Evolutionary conservation across 176 grass and related monocot species (phyloP), one percentile per base, ranked within the genome.

Genomic region (Cenchrus americanus): DNA sequence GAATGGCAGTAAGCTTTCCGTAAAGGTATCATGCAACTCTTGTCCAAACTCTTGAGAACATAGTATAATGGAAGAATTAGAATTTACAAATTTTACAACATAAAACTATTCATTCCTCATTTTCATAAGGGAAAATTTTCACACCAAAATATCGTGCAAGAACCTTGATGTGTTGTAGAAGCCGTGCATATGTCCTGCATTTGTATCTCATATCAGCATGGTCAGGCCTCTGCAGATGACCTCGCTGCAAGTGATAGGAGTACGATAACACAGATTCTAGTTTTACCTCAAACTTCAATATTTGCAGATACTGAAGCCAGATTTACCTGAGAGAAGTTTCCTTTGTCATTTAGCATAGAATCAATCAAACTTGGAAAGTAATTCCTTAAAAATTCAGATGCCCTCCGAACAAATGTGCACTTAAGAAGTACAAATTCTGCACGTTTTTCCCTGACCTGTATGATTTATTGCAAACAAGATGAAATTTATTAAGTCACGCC

Each of bases 301-400:
- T 57, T 69, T 75, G n/a, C 26, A 80, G 40, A 8, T 90, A 49
- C 52, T 83, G 60, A 69, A 83, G 13, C 14, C 6, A 22, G 30
- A 21, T 82, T 84, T 85, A 98, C 96, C 96, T 98, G 93, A 86
- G 96, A 93, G 85, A 98, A 93, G 79, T 92, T 91, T 54, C 65
- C 86, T 80, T 92, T 93, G 40, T 98, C 96, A 84, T 93, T 93
- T 49, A 98, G 72, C 93, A 93, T 95, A 75, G 62, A 80, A 70
- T 98, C 93, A 86, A 98, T 89, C 80, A 98, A 86, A 95, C 81
- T 77, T 73, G 93, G 96, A 83, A 98, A 95, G 87, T 98, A 98
- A 88, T 92, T 92, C 50, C 92, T 89, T 75, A 98, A 90, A 89
- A 95, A 98, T 84, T 98, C 93, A 52, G 96, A 93, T 53, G 96